Evolutionary conservation across 1,139 yeast species (phyloP), one percentile per base, ranked within the genome.

Genomic region (Candida anutae): DNA sequence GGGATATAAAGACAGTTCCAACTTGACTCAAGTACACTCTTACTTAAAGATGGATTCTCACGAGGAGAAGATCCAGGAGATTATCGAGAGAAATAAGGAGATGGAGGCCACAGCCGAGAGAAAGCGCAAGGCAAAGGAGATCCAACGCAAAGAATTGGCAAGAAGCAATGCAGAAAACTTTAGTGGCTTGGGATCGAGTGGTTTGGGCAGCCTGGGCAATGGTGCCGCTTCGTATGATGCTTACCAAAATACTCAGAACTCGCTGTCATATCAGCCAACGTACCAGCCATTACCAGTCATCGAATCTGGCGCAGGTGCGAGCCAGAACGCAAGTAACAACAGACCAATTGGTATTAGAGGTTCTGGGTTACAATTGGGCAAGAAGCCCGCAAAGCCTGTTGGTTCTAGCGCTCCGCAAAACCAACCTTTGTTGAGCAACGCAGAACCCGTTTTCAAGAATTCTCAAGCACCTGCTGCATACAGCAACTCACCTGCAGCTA

Each of bases 21-120:
- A 93, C 1, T 54, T 82, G 41, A 58, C 77, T 32, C 98, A 90
- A 62, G 85, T 93, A 39, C 77, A 76, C 53, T 83, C 94, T 11
- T 90, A 84, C 59, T 67, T 93, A 58, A 93, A 87, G 52, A 90
- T 93, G 98, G 97, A 93, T 58, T 82, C 95, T 22, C 97, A 90
- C 50, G 98, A 93, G 58, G 99, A 93, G 59, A 88, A 85, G 65
- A 88, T 93, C 48, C 97, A 90, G 63, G 97, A 93, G 54, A 88
- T 90, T 50, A 90, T 93, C 46, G 97, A 90, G 57, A 77, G 94
- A 53, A 90, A 90, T 61, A 93, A 90, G 61, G 98, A 90, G 60
- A 67, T 85, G 50, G 98, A 90, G 58, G 98, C 98, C 24, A 80
- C 87, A 28, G 98, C 90, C 57, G 96, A 90, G 58, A 80, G 97